A percentile compares a stretch with the other conserved stretches of the same genome.
Conservation (phyloP, 331 rosid species). For the Rosa hybrid region DNA sequence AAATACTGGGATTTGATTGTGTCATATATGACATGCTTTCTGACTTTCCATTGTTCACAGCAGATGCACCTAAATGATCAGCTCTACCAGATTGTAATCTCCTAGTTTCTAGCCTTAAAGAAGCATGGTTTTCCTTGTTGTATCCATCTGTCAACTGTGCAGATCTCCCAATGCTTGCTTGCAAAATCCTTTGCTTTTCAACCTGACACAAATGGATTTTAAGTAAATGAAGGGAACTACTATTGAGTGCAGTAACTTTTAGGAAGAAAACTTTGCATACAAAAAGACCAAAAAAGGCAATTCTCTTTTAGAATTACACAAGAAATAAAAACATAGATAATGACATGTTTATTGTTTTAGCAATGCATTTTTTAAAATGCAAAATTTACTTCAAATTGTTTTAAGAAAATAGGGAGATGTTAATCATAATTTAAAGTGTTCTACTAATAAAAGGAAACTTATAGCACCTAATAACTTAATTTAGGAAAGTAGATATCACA, state of each 20-base stretch:
- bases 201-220: conserved; percentile 46
- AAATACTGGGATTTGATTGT: conserved; percentile 45
- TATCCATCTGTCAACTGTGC: conserved; percentile 40
- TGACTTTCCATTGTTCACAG: conserved; percentile 33
- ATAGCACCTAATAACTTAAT: too few species aligned
- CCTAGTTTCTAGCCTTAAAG: conserved; percentile 31
- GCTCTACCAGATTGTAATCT: conserved; percentile 34
- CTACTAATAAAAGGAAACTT: too few species aligned
- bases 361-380: not conserved
- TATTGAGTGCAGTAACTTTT: not conserved
- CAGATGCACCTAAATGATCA: conserved; percentile 23
- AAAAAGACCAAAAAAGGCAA: too few species aligned
- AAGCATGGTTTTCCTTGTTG: conserved; percentile 32
- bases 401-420: not conserved
- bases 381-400: not conserved
- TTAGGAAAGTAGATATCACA: not conserved
- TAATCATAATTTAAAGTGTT: too few species aligned
- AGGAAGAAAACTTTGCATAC: not conserved
- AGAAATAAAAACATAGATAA: not conserved
- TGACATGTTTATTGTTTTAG: not conserved
- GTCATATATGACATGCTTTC: conserved; percentile 34
- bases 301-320: not conserved
- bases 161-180: conserved; percentile 45
- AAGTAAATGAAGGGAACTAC: not conserved
- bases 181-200: conserved; percentile 87